phyloP scores from a whole-genome alignment of 2,329 filamentous ascomycete genomes.

The Ampelomyces quisqualis region DNA sequence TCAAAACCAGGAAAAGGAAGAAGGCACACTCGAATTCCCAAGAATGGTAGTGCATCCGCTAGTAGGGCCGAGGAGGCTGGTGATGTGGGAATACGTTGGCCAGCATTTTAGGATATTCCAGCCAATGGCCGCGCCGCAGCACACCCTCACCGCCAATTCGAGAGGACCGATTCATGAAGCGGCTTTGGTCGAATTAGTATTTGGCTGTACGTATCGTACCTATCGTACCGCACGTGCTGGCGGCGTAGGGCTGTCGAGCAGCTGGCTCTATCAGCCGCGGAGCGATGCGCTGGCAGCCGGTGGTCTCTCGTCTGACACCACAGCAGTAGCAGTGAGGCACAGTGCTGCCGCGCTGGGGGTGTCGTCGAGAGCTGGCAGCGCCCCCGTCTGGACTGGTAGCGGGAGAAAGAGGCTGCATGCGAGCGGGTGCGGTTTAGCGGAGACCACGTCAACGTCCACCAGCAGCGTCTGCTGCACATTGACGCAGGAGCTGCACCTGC shows the following conservation, averaged over 20 bases:
- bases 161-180: no score
- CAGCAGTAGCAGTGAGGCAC: slow-evolving; percentile 18
- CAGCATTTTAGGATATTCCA: slow-evolving; percentile 22
- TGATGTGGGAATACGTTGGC: slow-evolving; percentile 23
- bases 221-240: slow-evolving; percentile 22
- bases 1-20: no score
- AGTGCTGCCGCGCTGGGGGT: slow-evolving; percentile 23
- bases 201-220: no score
- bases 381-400: slow-evolving; percentile 27
- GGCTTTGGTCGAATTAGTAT: no score
- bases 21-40: no score
- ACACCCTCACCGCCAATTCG: slow-evolving; percentile 41
- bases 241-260: slow-evolving; percentile 15
- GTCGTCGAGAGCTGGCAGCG: slow-evolving; percentile 36
- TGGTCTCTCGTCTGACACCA: slow-evolving; percentile 21
- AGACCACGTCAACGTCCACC: slow-evolving; percentile 38
- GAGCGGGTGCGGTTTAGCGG: slow-evolving; percentile 38
- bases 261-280: slow-evolving; percentile 17
- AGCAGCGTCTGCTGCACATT: slow-evolving; percentile 43
- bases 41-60: neutral
- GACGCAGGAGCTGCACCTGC: slow-evolving; percentile 44
- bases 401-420: slow-evolving; percentile 33
- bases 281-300: slow-evolving; percentile 29
- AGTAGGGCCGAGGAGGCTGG: slow-evolving; percentile 18
- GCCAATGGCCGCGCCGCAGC: slow-evolving; percentile 30